Conservation (phyloP, 805 yeast genomes). For the Myxozyma geophila region DNA sequence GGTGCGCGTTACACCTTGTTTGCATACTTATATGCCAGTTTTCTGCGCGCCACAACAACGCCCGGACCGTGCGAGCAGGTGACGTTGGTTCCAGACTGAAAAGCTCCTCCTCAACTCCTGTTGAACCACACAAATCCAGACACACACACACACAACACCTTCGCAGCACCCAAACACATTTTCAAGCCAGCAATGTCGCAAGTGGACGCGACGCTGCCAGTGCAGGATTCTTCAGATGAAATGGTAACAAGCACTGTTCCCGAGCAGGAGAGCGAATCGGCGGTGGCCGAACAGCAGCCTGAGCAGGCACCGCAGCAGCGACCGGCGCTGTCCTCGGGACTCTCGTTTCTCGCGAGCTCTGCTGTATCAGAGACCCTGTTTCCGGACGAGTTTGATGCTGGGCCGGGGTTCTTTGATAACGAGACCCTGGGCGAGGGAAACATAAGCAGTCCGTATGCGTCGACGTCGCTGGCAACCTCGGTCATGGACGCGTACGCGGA, state of each 20-base stretch:
- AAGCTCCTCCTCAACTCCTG: slow-evolving; percentile 2
- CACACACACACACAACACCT: no score
- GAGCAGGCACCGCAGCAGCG: neutral
- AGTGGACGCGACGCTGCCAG: neutral
- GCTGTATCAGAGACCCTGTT: slow-evolving; percentile 23
- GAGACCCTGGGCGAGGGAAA: neutral
- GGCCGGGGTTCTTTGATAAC: slow-evolving; percentile 19
- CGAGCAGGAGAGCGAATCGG: neutral
- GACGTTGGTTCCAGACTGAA: slow-evolving; percentile 1
- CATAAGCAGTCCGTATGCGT: neutral
- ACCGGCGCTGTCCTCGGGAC: slow-evolving; percentile 11
- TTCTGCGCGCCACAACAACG: neutral
- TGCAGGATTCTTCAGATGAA: neutral
- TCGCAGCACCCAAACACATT: neutral
- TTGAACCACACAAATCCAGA: neutral
- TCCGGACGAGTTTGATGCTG: slow-evolving; percentile 35
- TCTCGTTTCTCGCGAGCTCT: slow-evolving; percentile 11
- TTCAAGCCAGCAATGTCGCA: neutral
- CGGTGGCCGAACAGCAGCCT: neutral
- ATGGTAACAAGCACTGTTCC: neutral
- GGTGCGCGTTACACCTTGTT: no score
- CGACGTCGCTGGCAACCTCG: slow-evolving; percentile 16
- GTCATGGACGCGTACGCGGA: slow-evolving; percentile 20
- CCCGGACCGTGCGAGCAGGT: slow-evolving; percentile 3
- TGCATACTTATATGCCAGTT: neutral